These are phyloP conservation scores for Candida ficus DNA, from an alignment of 805 yeast species.

Conservation along the genomic window DNA sequence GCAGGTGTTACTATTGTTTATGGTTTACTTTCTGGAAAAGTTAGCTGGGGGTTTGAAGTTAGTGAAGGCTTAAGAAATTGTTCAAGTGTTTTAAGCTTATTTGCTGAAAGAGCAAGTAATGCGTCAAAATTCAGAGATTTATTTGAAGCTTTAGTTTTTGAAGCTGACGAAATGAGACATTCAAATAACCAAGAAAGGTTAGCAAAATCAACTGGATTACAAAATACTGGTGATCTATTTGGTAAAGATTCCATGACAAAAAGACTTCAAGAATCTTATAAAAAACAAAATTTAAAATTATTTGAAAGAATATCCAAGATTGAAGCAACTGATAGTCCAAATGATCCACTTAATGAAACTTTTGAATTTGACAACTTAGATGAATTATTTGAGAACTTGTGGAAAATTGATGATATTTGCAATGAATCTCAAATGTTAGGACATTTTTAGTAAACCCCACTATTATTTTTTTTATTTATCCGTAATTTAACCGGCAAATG, in stretches of 20 bases:
- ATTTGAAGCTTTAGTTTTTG: conserved; percentile 3
- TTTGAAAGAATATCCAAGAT: conserved; percentile 1
- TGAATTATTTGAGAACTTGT: conserved; percentile 1
- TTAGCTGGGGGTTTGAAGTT: conserved; percentile 3
- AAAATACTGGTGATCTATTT: background rate
- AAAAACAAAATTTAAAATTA: background rate
- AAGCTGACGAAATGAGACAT: conserved; percentile 3
- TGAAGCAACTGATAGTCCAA: background rate
- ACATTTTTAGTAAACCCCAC: background rate
- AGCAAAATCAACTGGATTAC: background rate
- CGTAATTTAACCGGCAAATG: too few relatives aligned
- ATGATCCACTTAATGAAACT: background rate
- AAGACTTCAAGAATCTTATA: conserved; percentile 1
- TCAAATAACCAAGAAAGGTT: background rate
- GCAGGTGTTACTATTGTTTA: conserved; percentile 3
- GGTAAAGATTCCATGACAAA: background rate
- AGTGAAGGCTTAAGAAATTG: conserved; percentile 5
- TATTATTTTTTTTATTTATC: too few relatives aligned
- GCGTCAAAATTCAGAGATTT: conserved; percentile 3
- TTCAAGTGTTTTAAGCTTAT: conserved; percentile 2
- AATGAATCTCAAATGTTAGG: background rate
- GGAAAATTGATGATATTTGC: conserved; percentile 1
- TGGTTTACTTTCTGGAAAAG: background rate
- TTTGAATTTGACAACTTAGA: background rate
- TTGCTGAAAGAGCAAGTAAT: conserved; percentile 1